Evolutionary conservation across 176 grass and related monocot genomes (phyloP), one percentile per base, ranked within the genome.

Genomic region (Leersia perrieri): DNA sequence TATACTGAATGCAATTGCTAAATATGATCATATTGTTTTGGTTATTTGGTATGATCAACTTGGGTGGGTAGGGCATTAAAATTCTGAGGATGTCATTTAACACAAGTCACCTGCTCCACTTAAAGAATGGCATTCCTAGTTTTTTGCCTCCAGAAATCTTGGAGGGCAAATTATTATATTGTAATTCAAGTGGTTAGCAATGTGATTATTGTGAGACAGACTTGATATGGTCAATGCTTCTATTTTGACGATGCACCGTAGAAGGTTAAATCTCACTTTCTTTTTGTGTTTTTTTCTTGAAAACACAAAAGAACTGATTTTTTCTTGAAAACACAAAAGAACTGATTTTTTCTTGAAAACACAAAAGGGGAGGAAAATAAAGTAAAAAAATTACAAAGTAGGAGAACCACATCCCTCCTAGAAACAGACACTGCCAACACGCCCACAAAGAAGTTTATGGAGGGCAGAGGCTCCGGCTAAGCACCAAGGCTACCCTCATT

Each of bases 121-220:
- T 69, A 60, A 63, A 45, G n/a, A 39, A 27, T 29, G 15, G 16
- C 33, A 53, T 55, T 65, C 58, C 58, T 79, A 40, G 35, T 2
- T 79, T 64, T 6, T 55, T 22, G 11, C 45, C 16, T 51, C 26
- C 70, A 31, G 15, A 66, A 84, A 53, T 85, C 62, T 70, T 38
- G 10, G 15, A 45, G 30, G 61, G 11, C 18, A 14, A 2, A 20
- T 27, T 42, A 62, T 18, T 81, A 5, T 20, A 76, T 60, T 25
- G 9, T 68, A 20, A 23, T 77, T 70, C 13, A 20, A 62, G 51
- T 77, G 77, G 70, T 20, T 30, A 2, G 45, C 20, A 16, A 49
- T 6, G 45, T 51, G 47, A 8, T 18, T 51, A 51, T 51, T 51
- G 47, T 51, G 47, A 22, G 47, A 51, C 0, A 22, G 22, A 51